These are phyloP conservation scores for Albatrellus sp. DNA, from an alignment of 1,284 basidiomycete species.

Conservation along the genomic window DNA sequence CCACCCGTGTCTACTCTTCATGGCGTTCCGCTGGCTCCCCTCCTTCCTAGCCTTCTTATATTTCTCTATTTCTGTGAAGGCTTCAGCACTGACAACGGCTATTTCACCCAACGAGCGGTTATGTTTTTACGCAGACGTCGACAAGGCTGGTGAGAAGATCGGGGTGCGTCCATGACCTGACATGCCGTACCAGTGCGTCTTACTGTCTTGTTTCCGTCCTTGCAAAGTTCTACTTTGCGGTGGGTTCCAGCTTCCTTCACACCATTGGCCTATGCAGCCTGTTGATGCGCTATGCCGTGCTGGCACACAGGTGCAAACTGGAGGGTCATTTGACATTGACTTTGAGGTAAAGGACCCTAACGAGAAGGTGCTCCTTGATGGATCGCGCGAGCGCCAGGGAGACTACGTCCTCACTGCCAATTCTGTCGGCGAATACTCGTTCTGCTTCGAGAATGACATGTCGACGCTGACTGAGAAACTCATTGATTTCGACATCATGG, in stretches of 20 bases:
- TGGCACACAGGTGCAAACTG: conserved; percentile 72
- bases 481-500: conserved; percentile 96
- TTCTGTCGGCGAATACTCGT: conserved; percentile 88
- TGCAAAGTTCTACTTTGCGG: conserved; percentile 45
- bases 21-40: conserved; percentile 6
- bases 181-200: not conserved
- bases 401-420: conserved; percentile 97
- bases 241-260: conserved; percentile 19
- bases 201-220: not conserved
- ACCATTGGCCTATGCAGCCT: not conserved
- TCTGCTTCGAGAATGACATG: conserved; percentile 98
- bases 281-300: not conserved
- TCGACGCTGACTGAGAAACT: conserved; percentile 83
- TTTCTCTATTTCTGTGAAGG: conserved; percentile 15
- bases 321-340: conserved; percentile 95
- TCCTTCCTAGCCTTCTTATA: conserved; percentile 13
- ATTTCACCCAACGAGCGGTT: conserved; percentile 78
- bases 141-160: conserved; percentile 86
- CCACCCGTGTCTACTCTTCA: no score
- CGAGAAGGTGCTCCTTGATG: conserved; percentile 79
- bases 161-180: conserved; percentile 40
- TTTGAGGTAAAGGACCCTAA: conserved; percentile 87
- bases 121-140: conserved; percentile 97
- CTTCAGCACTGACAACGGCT: conserved; percentile 81
- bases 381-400: conserved; percentile 81